phyloP scores from a whole-genome alignment of 106 monocot species.

The Dendrobium officinale region DNA sequence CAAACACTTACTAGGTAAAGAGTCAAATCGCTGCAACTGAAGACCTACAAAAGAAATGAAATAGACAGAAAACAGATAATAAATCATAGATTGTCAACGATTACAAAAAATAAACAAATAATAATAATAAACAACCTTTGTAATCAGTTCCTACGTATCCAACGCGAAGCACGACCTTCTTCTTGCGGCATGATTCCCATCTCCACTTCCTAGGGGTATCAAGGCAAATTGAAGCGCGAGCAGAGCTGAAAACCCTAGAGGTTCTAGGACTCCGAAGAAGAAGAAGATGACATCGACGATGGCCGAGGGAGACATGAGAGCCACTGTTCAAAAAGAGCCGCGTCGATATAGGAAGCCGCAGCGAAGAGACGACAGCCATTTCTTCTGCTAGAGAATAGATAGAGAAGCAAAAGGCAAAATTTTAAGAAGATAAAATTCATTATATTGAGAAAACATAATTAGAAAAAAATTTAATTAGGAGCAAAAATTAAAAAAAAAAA shows the following conservation, averaged over 20 bases:
- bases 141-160: constrained; percentile 93
- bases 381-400: no score
- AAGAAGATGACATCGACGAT: neutral
- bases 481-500: no score
- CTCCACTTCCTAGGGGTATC: constrained; percentile 13
- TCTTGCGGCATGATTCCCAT: constrained; percentile 85
- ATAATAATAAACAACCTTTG: constrained; percentile 31
- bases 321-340: neutral
- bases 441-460: no score
- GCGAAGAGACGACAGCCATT: no score
- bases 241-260: constrained; percentile 15
- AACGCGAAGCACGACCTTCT: constrained; percentile 87
- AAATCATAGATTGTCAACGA: neutral
- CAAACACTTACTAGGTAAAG: constrained; percentile 57
- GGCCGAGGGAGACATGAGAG: neutral
- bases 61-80: neutral
- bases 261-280: constrained; percentile 9
- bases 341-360: neutral
- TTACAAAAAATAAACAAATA: neutral
- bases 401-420: no score
- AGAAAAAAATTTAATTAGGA: no score
- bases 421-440: no score
- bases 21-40: constrained; percentile 53
- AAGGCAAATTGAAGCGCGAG: constrained; percentile 1
- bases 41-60: constrained; percentile 41